Percentiles rank a stretch among this genome's conserved stretches.
Conservation (phyloP, 805 yeast species). For the Millerago galiae region DNA sequence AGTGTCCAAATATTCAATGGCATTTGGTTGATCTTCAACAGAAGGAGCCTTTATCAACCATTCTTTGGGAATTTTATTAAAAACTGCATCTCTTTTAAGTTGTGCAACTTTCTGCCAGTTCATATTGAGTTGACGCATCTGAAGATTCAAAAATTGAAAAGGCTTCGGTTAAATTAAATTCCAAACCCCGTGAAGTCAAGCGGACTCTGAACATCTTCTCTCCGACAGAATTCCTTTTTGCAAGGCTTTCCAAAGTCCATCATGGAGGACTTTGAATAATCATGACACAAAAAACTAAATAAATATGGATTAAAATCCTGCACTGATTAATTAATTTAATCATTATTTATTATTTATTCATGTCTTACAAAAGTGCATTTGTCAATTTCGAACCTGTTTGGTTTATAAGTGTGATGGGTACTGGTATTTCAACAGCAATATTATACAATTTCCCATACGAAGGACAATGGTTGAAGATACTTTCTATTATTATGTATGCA, state of each 20-base stretch:
- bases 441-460: conserved; percentile 62
- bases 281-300: no score
- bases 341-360: not conserved
- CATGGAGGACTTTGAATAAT: no score
- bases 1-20: conserved; percentile 15
- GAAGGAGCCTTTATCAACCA: conserved; percentile 20
- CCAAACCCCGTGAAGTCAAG: not conserved
- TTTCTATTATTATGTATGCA: conserved; percentile 60
- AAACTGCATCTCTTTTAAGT: conserved; percentile 11
- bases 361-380: not conserved
- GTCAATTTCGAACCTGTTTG: conserved; percentile 42
- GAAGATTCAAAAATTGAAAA: no score
- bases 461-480: conserved; percentile 48
- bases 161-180: not conserved
- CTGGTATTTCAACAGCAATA: conserved; percentile 63
- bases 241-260: no score
- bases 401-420: conserved; percentile 80
- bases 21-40: conserved; percentile 13
- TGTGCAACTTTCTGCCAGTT: conserved; percentile 14
- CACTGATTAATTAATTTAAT: no score
- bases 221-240: no score
- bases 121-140: conserved; percentile 1
- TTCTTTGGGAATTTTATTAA: conserved; percentile 12
- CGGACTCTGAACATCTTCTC: no score
- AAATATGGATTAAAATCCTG: no score